These are phyloP conservation scores for Fistulinella cinereoalba DNA, from an alignment of 1,284 basidiomycete species.

Conservation along the genomic window DNA sequence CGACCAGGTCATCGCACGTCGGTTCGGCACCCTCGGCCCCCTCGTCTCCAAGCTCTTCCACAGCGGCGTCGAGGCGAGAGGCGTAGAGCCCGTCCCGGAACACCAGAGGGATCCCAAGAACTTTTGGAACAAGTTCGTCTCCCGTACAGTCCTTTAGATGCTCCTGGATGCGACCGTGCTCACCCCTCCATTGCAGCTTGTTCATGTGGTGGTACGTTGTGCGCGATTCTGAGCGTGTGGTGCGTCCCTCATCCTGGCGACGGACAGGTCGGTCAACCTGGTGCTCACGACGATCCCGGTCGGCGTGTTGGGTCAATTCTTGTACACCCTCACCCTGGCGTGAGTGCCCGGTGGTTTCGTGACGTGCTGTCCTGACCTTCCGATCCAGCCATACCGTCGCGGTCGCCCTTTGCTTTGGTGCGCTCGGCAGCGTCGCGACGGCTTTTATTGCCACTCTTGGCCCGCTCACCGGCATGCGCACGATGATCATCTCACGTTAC, in stretches of 20 bases:
- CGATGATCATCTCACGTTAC: constrained; percentile 56
- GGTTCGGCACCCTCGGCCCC: constrained; percentile 39
- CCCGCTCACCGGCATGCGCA: constrained; percentile 27
- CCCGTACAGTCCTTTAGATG: constrained; percentile 6
- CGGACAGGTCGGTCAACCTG: constrained; percentile 39
- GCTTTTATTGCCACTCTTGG: constrained; percentile 62
- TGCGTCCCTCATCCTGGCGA: neutral
- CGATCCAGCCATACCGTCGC: constrained; percentile 42
- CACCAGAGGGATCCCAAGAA: constrained; percentile 40
- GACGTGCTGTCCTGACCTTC: neutral
- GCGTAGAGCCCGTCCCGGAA: constrained; percentile 53
- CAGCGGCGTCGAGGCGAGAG: constrained; percentile 49
- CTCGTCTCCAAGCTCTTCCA: constrained; percentile 41
- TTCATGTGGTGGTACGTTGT: constrained; percentile 45
- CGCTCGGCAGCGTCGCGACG: constrained; percentile 40
- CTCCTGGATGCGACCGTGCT: constrained; percentile 12
- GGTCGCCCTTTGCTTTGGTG: constrained; percentile 43
- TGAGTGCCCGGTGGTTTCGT: constrained; percentile 27
- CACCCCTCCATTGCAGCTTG: constrained; percentile 30
- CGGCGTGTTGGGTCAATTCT: constrained; percentile 53
- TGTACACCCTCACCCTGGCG: constrained; percentile 51
- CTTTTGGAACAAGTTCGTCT: constrained; percentile 47
- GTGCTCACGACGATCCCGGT: constrained; percentile 57
- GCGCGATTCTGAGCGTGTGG: too few relatives aligned
- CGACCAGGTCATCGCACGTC: constrained; percentile 34